These are phyloP conservation scores for Zygnema cylindricum DNA, from an alignment of 139 green algal genomes.

Conservation along the genomic window DNA sequence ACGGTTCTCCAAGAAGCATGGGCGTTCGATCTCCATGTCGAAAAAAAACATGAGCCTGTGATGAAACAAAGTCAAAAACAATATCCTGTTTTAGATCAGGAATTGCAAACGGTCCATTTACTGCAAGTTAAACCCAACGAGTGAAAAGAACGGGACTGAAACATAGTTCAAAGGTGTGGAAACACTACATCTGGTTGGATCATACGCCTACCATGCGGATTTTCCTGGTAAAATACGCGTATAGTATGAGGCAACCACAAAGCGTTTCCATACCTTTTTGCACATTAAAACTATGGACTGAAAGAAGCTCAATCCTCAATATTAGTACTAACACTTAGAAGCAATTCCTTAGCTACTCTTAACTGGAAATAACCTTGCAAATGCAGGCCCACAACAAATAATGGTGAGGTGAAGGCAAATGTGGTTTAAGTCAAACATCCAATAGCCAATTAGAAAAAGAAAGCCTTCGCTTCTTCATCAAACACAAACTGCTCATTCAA, in stretches of 20 bases:
- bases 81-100: no score
- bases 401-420: no score
- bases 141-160: neutral
- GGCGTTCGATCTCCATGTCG: conserved; percentile 46
- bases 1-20: conserved; percentile 14
- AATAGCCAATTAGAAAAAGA: neutral
- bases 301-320: neutral
- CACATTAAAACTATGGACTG: no score
- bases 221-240: neutral
- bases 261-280: no score
- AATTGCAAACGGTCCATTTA: neutral
- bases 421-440: neutral
- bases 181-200: neutral
- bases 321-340: neutral
- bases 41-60: conserved; percentile 52
- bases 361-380: neutral
- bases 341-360: neutral
- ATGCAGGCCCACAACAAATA: no score
- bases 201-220: neutral
- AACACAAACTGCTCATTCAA: no score
- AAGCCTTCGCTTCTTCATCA: neutral
- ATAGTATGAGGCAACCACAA: no score
- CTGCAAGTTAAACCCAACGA: neutral
- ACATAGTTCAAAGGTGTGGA: neutral
- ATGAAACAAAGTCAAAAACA: neutral